These are phyloP conservation scores for Plasmodium coatneyi DNA, from an alignment of 169 alveolate genomes.

Conservation along the genomic window DNA sequence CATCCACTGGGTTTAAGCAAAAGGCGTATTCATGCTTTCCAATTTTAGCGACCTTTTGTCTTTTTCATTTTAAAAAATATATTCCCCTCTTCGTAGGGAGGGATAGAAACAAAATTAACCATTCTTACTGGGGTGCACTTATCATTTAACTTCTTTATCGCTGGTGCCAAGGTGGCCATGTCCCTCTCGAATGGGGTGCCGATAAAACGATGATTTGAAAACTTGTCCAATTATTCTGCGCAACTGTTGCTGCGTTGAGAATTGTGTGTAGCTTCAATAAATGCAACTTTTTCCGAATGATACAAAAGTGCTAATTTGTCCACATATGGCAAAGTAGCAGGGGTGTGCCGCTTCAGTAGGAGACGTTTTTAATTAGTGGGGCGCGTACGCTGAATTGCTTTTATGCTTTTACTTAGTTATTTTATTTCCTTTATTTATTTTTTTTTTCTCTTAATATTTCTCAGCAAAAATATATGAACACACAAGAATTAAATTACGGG, in stretches of 20 bases:
- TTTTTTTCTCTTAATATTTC: constrained; percentile 2
- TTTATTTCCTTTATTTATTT: background rate
- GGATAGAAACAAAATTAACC: background rate
- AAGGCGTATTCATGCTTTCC: background rate
- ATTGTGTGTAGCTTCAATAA: background rate
- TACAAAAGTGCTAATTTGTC: constrained; percentile 16
- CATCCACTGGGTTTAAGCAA: background rate
- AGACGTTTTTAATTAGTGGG: background rate
- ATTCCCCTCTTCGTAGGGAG: background rate
- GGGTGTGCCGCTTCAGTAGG: background rate
- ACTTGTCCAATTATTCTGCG: background rate
- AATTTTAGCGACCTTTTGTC: background rate
- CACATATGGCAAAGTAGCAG: background rate
- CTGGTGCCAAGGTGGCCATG: background rate
- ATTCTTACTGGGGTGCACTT: background rate
- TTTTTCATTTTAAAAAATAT: background rate
- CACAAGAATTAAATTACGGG: background rate
- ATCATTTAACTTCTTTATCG: background rate
- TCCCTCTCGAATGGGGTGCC: background rate
- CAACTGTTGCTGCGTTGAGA: background rate
- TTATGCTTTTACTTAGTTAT: constrained; percentile 13
- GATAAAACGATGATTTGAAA: background rate
- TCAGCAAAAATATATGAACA: constrained; percentile 27
- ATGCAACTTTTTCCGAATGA: background rate
- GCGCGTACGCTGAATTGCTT: background rate